Conservation (phyloP, 2,329 filamentous ascomycete genomes). For the Chalaropsis ovoidea region DNA sequence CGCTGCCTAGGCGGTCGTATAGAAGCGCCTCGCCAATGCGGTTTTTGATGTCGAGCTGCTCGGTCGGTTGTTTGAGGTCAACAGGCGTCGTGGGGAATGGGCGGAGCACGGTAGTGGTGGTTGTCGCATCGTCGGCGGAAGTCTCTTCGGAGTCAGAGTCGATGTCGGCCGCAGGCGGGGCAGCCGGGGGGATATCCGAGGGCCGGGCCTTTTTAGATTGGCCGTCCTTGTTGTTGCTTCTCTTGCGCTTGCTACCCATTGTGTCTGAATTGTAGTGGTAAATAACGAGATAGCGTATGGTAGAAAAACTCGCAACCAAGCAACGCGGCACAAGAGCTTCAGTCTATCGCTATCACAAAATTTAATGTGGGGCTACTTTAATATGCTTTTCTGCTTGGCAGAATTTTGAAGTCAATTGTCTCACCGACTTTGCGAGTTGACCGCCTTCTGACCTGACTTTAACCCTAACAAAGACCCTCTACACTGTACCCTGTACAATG, state of each 20-base stretch:
- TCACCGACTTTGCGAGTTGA: conserved; percentile 11
- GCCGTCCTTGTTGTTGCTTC: conserved; percentile 20
- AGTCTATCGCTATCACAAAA: conserved; percentile 14
- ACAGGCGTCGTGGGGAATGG: conserved; percentile 34
- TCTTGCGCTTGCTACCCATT: conserved; percentile 25
- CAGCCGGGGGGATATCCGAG: conserved; percentile 17
- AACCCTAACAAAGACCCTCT: too few species aligned
- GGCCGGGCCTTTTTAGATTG: conserved; percentile 20
- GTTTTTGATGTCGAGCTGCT: conserved; percentile 43
- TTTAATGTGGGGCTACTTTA: conserved; percentile 18
- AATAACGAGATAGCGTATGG: not conserved
- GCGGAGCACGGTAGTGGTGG: conserved; percentile 18
- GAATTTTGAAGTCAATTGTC: not conserved
- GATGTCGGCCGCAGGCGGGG: not conserved
- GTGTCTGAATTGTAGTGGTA: not conserved
- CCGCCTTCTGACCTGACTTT: not conserved
- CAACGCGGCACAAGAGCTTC: too few species aligned
- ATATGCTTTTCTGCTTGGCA: conserved; percentile 10
- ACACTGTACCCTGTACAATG: not conserved
- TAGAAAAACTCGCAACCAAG: not conserved
- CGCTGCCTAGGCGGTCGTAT: conserved; percentile 53
- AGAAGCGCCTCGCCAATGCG: conserved; percentile 48
- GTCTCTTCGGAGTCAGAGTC: conserved; percentile 6
- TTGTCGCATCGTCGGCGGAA: conserved; percentile 11
- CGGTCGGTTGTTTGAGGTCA: conserved; percentile 28